Conservation (phyloP, 805 yeast genomes). For the Starmerella stigmatis region DNA sequence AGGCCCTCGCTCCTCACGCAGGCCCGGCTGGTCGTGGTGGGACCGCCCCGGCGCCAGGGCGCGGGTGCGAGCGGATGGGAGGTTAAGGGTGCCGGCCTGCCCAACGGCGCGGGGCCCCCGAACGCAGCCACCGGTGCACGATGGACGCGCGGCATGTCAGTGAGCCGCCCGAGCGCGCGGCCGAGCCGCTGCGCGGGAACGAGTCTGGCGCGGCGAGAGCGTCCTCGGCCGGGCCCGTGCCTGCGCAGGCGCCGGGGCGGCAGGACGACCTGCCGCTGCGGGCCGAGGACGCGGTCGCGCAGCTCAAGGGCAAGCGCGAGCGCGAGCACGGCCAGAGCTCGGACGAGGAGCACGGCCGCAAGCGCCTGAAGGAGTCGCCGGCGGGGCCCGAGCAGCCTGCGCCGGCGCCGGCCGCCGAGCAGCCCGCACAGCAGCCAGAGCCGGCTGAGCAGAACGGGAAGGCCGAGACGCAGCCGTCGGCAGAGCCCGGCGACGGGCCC, state of each 20-base stretch:
- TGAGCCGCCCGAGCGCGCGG: background rate
- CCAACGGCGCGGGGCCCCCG: too few species aligned
- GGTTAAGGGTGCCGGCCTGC: slow-evolving; percentile 2
- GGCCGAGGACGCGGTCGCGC: background rate
- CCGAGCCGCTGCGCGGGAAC: background rate
- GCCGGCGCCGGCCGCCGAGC: background rate
- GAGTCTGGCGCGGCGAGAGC: background rate
- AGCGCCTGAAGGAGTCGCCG: background rate
- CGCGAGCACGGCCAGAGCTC: background rate
- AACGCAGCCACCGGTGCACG: background rate
- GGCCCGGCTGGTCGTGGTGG: too few species aligned
- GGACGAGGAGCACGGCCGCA: background rate
- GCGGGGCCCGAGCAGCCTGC: background rate
- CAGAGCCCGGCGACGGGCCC: background rate
- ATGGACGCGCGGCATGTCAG: too few species aligned
- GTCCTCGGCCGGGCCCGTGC: background rate
- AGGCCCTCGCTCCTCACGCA: background rate
- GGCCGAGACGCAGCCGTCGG: background rate
- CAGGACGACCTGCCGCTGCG: background rate
- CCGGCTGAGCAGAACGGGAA: too few species aligned
- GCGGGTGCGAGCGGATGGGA: background rate
- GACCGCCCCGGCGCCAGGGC: background rate
- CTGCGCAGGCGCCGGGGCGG: background rate
- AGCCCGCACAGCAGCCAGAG: background rate
- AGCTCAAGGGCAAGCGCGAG: background rate